These are phyloP conservation scores for Hypoxylon subgilvum DNA, from an alignment of 495 filamentous ascomycete species.

Conservation along the genomic window DNA sequence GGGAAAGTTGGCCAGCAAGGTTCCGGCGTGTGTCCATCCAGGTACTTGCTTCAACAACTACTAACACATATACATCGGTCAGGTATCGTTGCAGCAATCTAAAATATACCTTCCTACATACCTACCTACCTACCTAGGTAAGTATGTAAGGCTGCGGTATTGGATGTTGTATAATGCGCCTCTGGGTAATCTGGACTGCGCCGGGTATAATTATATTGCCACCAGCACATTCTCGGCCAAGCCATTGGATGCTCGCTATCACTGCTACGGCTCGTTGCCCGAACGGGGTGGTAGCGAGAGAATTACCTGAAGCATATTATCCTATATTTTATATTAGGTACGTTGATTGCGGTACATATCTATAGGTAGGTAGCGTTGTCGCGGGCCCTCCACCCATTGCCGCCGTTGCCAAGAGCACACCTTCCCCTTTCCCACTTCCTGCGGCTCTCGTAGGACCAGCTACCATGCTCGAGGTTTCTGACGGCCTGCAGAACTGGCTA, in stretches of 20 bases:
- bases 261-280: background rate
- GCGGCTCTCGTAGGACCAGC: conserved; percentile 3
- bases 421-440: conserved; percentile 6
- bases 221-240: conserved; percentile 21
- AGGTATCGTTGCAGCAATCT: conserved; percentile 6
- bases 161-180: conserved; percentile 14
- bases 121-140: background rate
- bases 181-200: conserved; percentile 1
- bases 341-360: background rate
- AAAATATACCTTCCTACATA: background rate
- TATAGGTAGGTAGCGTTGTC: conserved; percentile 1
- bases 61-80: background rate
- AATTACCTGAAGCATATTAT: background rate
- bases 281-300: conserved; percentile 6
- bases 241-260: background rate
- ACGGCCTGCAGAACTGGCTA: too few relatives aligned
- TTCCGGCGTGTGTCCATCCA: conserved; percentile 25
- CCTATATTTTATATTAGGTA: background rate
- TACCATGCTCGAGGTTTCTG: conserved; percentile 9
- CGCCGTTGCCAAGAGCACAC: conserved; percentile 2
- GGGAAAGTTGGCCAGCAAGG: conserved; percentile 28
- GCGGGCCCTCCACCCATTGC: conserved; percentile 18
- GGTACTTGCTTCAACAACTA: conserved; percentile 5
- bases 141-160: background rate
- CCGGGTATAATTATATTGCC: conserved; percentile 36